Evolutionary conservation across 2,329 filamentous ascomycete genomes (phyloP), one percentile per base, ranked within the genome.

Genomic region (Aspergillus bombycis): DNA sequence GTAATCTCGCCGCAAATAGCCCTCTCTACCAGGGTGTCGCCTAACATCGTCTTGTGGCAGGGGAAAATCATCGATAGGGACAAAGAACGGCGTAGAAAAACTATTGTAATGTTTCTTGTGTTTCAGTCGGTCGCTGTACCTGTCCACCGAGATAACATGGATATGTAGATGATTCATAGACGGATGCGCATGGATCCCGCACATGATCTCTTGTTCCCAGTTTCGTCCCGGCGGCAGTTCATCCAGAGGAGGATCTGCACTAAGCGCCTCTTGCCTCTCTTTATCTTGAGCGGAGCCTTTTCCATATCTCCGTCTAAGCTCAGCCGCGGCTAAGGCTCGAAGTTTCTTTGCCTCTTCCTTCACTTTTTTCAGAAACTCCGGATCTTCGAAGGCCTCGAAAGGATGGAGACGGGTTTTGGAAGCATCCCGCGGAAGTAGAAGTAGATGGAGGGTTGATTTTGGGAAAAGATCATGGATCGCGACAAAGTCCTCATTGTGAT

Each of bases 121-220:
- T 79, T 89, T 92, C 77, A 97, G 69, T 53, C 84, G 85, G 12
- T 86, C 84, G 43, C 90, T 93, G 70, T 88, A 84, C 83, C 92
- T 90, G 75, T 99, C 95, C 21, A 87, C 83, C 45, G 91, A 92
- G 62, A 98, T 79, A 34, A 98, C 88, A 77, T 99, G 95, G 4
- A 98, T 84, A 78, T 99, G 95, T 60, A 98, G 75, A 76, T 98
- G 93, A 67, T 87, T 89, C 95, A 99, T 98, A 61, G 90, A 94
- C 3, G 95, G 95, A 69, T 90, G 88, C 3, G 92, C 91, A 79
- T 99, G 95, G 9, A 97, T 86, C 16, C 95, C 95, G 23, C 89
- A 85, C 57, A 87, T 85, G 56, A 98, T 84, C 30, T 95, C 92
- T 14, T 81, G 80, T 46, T 82, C 79, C 92, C 93, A 98, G 78